Evolutionary conservation across 2,329 filamentous ascomycete genomes (phyloP), one percentile per base, ranked within the genome.

Genomic region (Tolypocladium capitatum): DNA sequence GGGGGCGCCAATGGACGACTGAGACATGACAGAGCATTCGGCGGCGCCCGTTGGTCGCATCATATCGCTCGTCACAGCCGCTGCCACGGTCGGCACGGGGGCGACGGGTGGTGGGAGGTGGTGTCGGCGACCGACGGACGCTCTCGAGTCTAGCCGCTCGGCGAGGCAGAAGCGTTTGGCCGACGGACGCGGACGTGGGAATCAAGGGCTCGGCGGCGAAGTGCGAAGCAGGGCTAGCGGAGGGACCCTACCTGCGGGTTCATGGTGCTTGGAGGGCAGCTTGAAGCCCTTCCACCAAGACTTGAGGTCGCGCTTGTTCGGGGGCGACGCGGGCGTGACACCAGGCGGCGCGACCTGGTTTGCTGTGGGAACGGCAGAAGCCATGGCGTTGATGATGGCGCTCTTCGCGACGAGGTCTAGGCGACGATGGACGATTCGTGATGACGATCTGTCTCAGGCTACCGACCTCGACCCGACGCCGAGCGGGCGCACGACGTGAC

Each of bases 251-350:
- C 78, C 76, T 60, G 72, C 68, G 45, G 68, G 57, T 55, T 81
- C 77, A 48, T 78, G 73, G 49, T 74, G 72, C 58, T 73, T 79
- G 34, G 72, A 67, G 42, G 76, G 72, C 47, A 85, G 78, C 69
- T 92, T 92, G 70, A 98, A 97, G 59, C 83, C 82, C 68, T 89
- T 95, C 92, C 92, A 97, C 92, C 92, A 98, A 51, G 86, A 94
- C 57, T 89, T 85, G 57, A 97, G 73, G 64, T 95, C 89, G 63
- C 87, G 81, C 70, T 85, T 94, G 55, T 81, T 87, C 30, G 87
- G 87, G 48, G 86, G 86, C 38, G 86, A 88, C 63, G 75, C 62
- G 63, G 74, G 59, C 66, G 68, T 66, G 62, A 65, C 58, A 46
- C 57, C 55, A 20, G 57, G 55, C 43, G 56, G 52, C 21, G 56